Base-by-base conservation (phyloP, 2,329 filamentous ascomycete genomes). In the Aspergillus japonicus region DNA sequence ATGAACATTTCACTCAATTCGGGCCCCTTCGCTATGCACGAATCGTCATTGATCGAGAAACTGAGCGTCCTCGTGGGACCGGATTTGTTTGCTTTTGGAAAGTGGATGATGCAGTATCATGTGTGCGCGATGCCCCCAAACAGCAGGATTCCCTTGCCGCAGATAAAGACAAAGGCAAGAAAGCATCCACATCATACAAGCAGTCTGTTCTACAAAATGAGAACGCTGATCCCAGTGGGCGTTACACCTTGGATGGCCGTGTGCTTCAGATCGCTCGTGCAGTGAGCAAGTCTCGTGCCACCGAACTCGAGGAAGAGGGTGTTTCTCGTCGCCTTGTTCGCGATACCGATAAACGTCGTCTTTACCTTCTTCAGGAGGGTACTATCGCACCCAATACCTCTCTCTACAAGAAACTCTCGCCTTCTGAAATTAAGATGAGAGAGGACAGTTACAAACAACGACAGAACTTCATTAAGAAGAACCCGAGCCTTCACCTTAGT, bases 41-140 rank as follows among this genome's bases (percentile, higher is more conserved):
- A 65, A 88, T 97, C 10, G 96, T 99, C 42, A 85, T 96, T 72
- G 94, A 99, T 72, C 88, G 84, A 50, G 86, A 87, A 24, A 96
- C 92, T 0, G 92, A 93, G 67, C 88, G 91, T 54, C 91, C 95
- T 2, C 91, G 90, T 51, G 95, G 95, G 26, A 98, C 94, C 33
- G 95, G 89, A 4, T 99, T 99, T 70, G 94, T 98, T 31, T 96
- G 92, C 78, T 99, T 99, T 78, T 89, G 88, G 77, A 88, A 89
- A 53, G 79, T 82, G 42, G 85, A 89, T 21, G 91, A 96, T 71
- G 91, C 89, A 65, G 87, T 88, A 71, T 75, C 82, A 21, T 98
- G 95, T 72, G 81, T 97, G 62, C 88, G 87, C 64, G 83, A 81
- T 14, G 90, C 92, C 1, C 95, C 95, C 0, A 85, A 84, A 26